Evolutionary conservation across 2,329 filamentous ascomycete species (phyloP).

Genomic region (Colletotrichum abscissum): DNA sequence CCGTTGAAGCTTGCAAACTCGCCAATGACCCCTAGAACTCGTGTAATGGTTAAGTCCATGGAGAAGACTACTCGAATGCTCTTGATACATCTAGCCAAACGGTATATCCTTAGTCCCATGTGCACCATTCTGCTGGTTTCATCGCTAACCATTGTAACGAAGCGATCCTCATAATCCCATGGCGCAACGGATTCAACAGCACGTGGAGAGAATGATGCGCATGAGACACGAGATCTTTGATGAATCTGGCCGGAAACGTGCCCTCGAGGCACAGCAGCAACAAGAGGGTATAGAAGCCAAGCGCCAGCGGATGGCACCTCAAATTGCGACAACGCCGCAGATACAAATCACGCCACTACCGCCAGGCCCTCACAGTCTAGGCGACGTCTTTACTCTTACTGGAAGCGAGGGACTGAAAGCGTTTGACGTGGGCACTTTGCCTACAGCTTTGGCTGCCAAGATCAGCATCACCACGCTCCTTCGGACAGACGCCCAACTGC

Average conservation of each 20-base stretch:
- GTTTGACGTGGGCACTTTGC: constrained; percentile 87
- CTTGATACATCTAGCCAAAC: constrained; percentile 84
- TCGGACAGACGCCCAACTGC: constrained; percentile 73
- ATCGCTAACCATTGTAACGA: constrained; percentile 40
- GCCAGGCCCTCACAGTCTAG: constrained; percentile 80
- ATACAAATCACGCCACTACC: constrained; percentile 76
- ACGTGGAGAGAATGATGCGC: constrained; percentile 85
- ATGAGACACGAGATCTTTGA: constrained; percentile 83
- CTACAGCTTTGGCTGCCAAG: constrained; percentile 78
- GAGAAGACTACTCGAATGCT: constrained; percentile 91
- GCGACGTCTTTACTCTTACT: constrained; percentile 89
- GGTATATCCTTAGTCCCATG: constrained; percentile 57
- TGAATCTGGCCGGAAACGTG: constrained; percentile 81
- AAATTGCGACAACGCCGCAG: constrained; percentile 37
- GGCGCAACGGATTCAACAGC: constrained; percentile 83
- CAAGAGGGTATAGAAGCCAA: constrained; percentile 83
- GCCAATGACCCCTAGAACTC: constrained; percentile 81
- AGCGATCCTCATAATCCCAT: constrained; percentile 86
- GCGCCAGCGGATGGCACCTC: constrained; percentile 72
- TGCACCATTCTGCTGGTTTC: background rate
- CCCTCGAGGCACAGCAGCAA: constrained; percentile 74
- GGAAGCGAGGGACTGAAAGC: constrained; percentile 77
- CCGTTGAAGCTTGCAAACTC: constrained; percentile 83
- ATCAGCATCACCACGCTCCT: constrained; percentile 85
- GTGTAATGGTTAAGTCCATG: constrained; percentile 90